Evolutionary conservation across 768 basidiomycete species (phyloP).

Genomic region (Ramaria sp.): DNA sequence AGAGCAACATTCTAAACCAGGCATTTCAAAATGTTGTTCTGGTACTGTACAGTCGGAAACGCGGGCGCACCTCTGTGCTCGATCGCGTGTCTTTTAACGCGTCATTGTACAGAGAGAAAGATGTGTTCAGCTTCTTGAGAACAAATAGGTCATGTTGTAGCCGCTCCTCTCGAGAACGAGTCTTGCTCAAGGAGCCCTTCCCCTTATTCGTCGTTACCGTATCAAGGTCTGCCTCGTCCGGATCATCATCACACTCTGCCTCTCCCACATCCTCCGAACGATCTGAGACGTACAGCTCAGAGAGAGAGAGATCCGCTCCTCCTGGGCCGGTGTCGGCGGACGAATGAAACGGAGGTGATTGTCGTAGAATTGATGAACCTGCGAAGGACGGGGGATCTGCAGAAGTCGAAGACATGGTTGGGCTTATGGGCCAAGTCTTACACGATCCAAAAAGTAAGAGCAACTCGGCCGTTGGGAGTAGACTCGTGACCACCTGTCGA

Average conservation of each 20-base stretch:
- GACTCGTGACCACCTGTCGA: too few species aligned
- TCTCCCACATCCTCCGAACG: constrained; percentile 12
- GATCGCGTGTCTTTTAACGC: constrained; percentile 52
- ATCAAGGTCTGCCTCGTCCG: constrained; percentile 8
- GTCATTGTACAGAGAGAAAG: constrained; percentile 59
- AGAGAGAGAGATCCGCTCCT: constrained; percentile 44
- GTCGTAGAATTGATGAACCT: constrained; percentile 36
- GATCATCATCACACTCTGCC: constrained; percentile 10
- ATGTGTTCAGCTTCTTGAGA: constrained; percentile 59
- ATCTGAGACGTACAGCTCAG: constrained; percentile 41
- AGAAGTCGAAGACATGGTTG: background rate
- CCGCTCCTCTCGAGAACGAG: constrained; percentile 49
- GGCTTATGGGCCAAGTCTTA: too few species aligned
- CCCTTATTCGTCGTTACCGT: constrained; percentile 13
- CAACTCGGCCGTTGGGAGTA: too few species aligned
- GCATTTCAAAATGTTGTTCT: background rate
- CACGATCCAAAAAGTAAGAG: too few species aligned
- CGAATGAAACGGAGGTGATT: constrained; percentile 30
- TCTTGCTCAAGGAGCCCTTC: background rate
- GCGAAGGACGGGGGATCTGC: constrained; percentile 17
- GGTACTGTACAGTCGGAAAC: too few species aligned
- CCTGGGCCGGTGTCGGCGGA: constrained; percentile 27
- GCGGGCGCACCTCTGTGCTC: constrained; percentile 52
- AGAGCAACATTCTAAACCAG: constrained; percentile 30
- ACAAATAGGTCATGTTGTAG: constrained; percentile 64